Conservation (phyloP, 768 basidiomycete species). For the Gautieria morchelliformis region DNA sequence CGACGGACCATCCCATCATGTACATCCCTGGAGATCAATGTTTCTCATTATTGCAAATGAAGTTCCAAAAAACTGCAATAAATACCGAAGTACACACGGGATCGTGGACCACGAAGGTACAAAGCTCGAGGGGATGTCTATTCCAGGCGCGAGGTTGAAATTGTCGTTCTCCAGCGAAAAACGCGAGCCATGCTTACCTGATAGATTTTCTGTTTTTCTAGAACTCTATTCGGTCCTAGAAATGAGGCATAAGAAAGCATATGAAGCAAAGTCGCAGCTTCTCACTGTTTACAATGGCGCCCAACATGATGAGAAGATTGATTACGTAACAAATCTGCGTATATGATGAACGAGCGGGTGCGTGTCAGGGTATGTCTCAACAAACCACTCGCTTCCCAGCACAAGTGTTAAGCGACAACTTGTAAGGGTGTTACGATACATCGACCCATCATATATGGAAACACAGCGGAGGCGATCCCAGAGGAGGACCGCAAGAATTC, state of each 20-base stretch:
- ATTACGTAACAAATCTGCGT: slow-evolving; percentile 18
- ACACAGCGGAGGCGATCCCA: slow-evolving; percentile 74
- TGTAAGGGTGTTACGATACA: slow-evolving; percentile 75
- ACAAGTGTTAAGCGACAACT: neutral
- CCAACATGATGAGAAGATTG: slow-evolving; percentile 39
- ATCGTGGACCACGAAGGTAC: slow-evolving; percentile 52
- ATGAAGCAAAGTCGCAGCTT: neutral
- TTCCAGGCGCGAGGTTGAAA: neutral
- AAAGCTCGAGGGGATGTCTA: slow-evolving; percentile 39
- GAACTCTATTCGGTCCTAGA: slow-evolving; percentile 53
- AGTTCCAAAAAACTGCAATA: neutral
- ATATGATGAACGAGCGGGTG: slow-evolving; percentile 57
- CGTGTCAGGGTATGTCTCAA: slow-evolving; percentile 60
- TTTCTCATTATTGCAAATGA: neutral
- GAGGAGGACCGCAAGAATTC: slow-evolving; percentile 56
- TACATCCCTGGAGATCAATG: slow-evolving; percentile 36
- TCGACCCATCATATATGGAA: slow-evolving; percentile 92
- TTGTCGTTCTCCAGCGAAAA: neutral
- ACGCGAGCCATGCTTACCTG: slow-evolving; percentile 38
- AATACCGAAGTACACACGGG: slow-evolving; percentile 56
- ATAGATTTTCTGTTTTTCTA: slow-evolving; percentile 54
- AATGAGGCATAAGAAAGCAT: neutral
- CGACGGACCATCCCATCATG: slow-evolving; percentile 41
- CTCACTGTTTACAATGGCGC: slow-evolving; percentile 59
- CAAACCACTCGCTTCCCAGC: slow-evolving; percentile 5